These are phyloP conservation scores for Aureobasidium pullulans DNA, from an alignment of 2,329 filamentous ascomycete species.

Conservation along the genomic window DNA sequence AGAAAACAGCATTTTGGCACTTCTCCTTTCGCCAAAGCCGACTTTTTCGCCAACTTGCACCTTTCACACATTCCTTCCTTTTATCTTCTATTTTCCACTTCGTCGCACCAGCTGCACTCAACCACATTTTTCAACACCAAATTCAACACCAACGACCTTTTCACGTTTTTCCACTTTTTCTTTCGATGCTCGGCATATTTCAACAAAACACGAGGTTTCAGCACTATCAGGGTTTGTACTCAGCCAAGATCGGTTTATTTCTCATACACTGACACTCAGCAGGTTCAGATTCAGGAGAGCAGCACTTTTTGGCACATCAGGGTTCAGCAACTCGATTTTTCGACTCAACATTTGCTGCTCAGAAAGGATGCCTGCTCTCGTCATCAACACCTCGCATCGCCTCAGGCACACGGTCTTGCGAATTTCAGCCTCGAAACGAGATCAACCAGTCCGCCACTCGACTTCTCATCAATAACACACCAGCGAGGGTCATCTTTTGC, in stretches of 20 bases:
- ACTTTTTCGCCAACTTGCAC: neutral
- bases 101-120: neutral
- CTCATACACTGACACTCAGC: neutral
- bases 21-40: neutral
- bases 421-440: conserved; percentile 9
- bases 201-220: neutral
- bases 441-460: neutral
- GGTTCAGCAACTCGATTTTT: neutral
- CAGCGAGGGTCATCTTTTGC: conserved; percentile 3
- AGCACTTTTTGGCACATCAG: neutral
- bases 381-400: neutral
- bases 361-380: neutral
- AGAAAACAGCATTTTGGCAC: neutral
- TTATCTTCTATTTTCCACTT: neutral
- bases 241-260: neutral
- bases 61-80: neutral
- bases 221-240: conserved; percentile 6
- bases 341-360: neutral
- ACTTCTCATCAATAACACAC: neutral
- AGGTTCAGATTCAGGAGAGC: neutral
- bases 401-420: neutral
- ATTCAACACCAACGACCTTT: neutral
- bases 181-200: neutral
- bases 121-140: neutral
- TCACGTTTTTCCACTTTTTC: neutral